phyloP scores from a whole-genome alignment of 768 basidiomycete species.

The Kwoniella sp. region DNA sequence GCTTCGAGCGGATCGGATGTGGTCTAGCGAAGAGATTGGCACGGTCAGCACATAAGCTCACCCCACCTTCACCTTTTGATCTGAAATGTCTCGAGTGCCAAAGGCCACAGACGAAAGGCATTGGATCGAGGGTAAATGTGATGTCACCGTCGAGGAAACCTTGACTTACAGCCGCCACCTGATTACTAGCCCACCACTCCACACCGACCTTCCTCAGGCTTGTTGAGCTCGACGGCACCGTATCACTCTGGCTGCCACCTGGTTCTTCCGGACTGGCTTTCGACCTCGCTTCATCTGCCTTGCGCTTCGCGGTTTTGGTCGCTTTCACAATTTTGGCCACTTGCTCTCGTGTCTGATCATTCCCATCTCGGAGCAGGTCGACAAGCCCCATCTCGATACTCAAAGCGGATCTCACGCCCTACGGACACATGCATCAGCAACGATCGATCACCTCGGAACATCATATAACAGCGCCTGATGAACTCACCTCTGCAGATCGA shows the following conservation, averaged over 20 bases:
- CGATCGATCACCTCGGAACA: no score
- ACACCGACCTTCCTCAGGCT: neutral
- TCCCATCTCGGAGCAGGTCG: constrained; percentile 11
- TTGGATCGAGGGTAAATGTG: no score
- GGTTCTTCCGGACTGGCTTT: neutral
- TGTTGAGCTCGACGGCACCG: neutral
- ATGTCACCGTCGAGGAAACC: no score
- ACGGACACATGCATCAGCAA: neutral
- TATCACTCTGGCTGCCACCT: neutral
- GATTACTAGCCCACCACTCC: constrained; percentile 35
- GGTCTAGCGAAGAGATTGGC: constrained; percentile 1
- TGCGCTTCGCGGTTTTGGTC: constrained; percentile 14
- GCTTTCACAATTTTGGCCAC: constrained; percentile 15
- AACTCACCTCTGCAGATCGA: neutral
- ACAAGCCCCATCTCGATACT: constrained; percentile 18
- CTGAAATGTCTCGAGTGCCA: no score
- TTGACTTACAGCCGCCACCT: constrained; percentile 21
- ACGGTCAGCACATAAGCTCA: no score
- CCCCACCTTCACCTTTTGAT: no score
- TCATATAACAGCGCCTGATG: neutral
- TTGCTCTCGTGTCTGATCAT: neutral
- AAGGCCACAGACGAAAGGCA: no score
- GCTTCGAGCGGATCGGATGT: constrained; percentile 33
- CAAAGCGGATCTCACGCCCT: constrained; percentile 10
- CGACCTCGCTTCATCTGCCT: constrained; percentile 11